A percentile compares a stretch with the other conserved stretches of the same genome.
phyloP scores from a whole-genome alignment of 257 asterid genomes.

The Marsdenia floribunda region DNA sequence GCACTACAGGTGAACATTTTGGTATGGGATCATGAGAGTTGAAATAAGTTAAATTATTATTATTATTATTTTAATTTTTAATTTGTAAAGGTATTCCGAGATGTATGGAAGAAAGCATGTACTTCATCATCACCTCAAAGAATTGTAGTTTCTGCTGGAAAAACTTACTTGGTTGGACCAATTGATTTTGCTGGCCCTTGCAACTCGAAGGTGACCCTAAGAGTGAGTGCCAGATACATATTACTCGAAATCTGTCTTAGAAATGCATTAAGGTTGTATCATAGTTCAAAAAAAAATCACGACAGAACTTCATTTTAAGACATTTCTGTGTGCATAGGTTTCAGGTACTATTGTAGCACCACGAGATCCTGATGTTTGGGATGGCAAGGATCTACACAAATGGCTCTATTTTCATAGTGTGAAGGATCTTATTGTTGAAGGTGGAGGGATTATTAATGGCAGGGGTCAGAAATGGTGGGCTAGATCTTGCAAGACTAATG shows the following conservation, averaged over 20 bases:
- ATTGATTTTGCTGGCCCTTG: constrained; percentile 70
- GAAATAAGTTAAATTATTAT: background rate
- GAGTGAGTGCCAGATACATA: constrained; percentile 33
- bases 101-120: constrained; percentile 62
- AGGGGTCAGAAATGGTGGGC: constrained; percentile 84
- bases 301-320: background rate
- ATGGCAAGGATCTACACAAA: constrained; percentile 44
- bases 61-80: background rate
- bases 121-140: constrained; percentile 28
- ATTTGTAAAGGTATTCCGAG: constrained; percentile 38
- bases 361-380: constrained; percentile 59
- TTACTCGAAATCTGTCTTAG: background rate
- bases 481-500: constrained; percentile 72
- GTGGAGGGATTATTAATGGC: constrained; percentile 69
- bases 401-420: constrained; percentile 80
- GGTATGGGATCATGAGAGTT: background rate
- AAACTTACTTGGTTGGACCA: constrained; percentile 40
- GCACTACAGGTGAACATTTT: background rate
- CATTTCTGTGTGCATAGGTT: constrained; percentile 35
- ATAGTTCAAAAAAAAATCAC: background rate
- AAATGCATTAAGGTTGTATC: background rate
- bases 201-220: constrained; percentile 49
- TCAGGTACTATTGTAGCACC: constrained; percentile 67
- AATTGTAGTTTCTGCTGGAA: constrained; percentile 45
- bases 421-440: constrained; percentile 59